phyloP scores from a whole-genome alignment of 805 yeast species.

The Kockiozyma suomiensis region DNA sequence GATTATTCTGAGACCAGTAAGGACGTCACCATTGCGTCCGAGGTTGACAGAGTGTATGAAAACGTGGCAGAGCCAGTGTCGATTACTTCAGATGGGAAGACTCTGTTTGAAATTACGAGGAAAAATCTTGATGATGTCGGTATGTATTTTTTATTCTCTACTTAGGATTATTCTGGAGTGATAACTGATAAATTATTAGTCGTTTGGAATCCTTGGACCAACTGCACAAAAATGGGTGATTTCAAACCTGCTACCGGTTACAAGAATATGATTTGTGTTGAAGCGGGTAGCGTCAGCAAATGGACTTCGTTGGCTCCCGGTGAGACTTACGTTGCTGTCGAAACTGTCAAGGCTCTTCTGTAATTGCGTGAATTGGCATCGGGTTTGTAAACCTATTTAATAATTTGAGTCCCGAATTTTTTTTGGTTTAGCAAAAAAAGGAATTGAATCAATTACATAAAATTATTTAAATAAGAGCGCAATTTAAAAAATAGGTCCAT shows the following conservation, averaged over 20 bases:
- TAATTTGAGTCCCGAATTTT: background rate
- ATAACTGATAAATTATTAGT: slow-evolving; percentile 58
- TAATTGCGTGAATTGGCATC: background rate
- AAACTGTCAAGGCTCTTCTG: slow-evolving; percentile 46
- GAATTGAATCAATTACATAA: background rate
- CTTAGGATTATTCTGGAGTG: background rate
- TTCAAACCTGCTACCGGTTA: slow-evolving; percentile 85
- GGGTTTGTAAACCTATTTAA: background rate
- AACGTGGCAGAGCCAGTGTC: slow-evolving; percentile 60
- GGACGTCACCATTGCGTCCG: slow-evolving; percentile 48
- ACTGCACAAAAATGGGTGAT: slow-evolving; percentile 81
- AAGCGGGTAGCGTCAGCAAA: slow-evolving; percentile 84
- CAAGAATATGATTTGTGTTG: slow-evolving; percentile 88
- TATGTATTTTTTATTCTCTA: slow-evolving; percentile 10
- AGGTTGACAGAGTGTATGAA: slow-evolving; percentile 82
- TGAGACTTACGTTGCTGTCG: slow-evolving; percentile 72
- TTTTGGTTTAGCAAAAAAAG: background rate
- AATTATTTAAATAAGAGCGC: too few species aligned
- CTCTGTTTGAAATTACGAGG: slow-evolving; percentile 67
- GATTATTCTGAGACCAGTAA: slow-evolving; percentile 42
- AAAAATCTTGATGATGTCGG: slow-evolving; percentile 58
- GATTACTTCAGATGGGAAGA: slow-evolving; percentile 69
- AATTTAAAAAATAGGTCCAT: too few species aligned
- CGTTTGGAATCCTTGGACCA: slow-evolving; percentile 98
- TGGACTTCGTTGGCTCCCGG: slow-evolving; percentile 70